Conservation (phyloP, 2,329 filamentous ascomycete genomes). For the Biscogniauxia mediterranea region DNA sequence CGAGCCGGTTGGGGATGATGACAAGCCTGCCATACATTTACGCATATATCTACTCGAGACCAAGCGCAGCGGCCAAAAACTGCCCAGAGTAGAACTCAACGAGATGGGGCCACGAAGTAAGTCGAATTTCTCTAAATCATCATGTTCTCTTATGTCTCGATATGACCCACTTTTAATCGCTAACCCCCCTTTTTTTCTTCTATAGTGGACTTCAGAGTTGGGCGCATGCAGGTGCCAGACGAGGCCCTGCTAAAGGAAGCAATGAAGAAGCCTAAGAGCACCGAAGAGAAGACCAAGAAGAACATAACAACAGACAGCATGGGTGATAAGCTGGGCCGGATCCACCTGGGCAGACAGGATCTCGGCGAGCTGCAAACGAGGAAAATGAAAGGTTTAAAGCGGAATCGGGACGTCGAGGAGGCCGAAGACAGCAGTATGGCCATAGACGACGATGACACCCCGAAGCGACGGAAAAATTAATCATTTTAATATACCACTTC, state of each 20-base stretch:
- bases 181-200: neutral
- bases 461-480: constrained; percentile 39
- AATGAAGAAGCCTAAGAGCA: constrained; percentile 77
- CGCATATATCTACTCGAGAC: constrained; percentile 85
- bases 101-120: constrained; percentile 87
- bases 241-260: constrained; percentile 82
- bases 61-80: constrained; percentile 78
- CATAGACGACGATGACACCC: constrained; percentile 42
- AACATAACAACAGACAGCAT: constrained; percentile 89
- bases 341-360: constrained; percentile 90
- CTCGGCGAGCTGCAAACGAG: constrained; percentile 83
- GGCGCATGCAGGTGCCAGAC: constrained; percentile 77
- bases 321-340: constrained; percentile 93
- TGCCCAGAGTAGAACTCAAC: constrained; percentile 89
- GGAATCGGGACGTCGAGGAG: constrained; percentile 63
- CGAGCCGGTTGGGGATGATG: constrained; percentile 50
- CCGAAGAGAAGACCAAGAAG: constrained; percentile 85
- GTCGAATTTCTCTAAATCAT: neutral
- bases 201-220: constrained; percentile 63
- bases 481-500: constrained; percentile 1
- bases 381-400: constrained; percentile 99
- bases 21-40: constrained; percentile 60
- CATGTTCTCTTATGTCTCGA: neutral
- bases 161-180: neutral
- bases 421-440: constrained; percentile 49